A percentile compares a stretch with the other conserved stretches of the same genome.
Evolutionary conservation across 176 grass and related monocot species (phyloP).

Genomic region (Neostapfia colusana): DNA sequence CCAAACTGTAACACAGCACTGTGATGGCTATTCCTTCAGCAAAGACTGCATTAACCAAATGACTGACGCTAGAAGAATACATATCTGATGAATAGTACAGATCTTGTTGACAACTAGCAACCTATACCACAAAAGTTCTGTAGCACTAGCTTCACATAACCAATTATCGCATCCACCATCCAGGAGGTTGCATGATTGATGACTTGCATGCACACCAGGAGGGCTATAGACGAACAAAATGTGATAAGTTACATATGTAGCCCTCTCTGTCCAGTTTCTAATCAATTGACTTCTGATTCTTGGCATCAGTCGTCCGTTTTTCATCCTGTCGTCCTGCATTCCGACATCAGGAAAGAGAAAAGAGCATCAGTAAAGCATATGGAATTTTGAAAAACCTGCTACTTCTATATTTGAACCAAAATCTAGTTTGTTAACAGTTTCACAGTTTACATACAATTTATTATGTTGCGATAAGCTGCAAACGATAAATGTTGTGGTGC

Average conservation of each 20-base stretch:
- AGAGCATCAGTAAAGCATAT: constrained; percentile 26
- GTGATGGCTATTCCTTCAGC: constrained; percentile 26
- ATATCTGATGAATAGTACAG: constrained; percentile 47
- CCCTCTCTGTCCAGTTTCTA: constrained; percentile 33
- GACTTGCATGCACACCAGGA: constrained; percentile 39
- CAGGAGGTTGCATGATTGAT: constrained; percentile 41
- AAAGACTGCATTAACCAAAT: constrained; percentile 33
- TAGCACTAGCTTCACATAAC: constrained; percentile 54
- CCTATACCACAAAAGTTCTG: constrained; percentile 64
- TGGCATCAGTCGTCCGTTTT: constrained; percentile 49
- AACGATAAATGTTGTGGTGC: neutral
- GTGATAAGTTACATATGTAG: constrained; percentile 56
- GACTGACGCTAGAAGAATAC: constrained; percentile 29
- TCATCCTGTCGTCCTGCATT: constrained; percentile 72
- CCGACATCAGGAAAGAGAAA: constrained; percentile 19
- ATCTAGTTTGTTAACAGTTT: neutral
- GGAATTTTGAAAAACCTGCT: constrained; percentile 18
- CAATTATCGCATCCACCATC: constrained; percentile 46
- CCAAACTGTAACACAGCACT: constrained; percentile 10
- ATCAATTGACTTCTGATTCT: constrained; percentile 47
- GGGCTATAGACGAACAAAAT: constrained; percentile 48
- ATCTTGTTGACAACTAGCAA: constrained; percentile 54
- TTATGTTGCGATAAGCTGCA: neutral
- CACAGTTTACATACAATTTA: neutral
- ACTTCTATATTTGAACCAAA: constrained; percentile 13